Evolutionary conservation across 2,329 filamentous ascomycete genomes (phyloP).

Genomic region (Nigrospora osmanthi): DNA sequence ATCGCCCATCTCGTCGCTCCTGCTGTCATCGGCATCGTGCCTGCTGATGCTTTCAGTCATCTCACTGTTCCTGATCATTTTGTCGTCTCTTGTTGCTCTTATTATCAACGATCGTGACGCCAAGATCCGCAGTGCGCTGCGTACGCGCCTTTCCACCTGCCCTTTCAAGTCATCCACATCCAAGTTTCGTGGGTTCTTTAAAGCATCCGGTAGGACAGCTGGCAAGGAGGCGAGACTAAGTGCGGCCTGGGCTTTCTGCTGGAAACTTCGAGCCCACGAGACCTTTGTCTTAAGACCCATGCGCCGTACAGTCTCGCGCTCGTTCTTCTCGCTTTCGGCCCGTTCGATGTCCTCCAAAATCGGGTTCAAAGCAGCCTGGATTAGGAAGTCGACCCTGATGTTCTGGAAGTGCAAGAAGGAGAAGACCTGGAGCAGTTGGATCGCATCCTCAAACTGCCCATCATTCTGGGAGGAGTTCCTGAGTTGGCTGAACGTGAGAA

Average conservation of each 20-base stretch:
- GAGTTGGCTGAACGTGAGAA: neutral
- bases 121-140: conserved; percentile 1
- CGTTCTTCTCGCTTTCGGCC: neutral
- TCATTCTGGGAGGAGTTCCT: neutral
- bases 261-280: neutral
- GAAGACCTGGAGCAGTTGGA: conserved; percentile 6
- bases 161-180: neutral
- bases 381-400: conserved; percentile 5
- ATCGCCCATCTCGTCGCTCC: neutral
- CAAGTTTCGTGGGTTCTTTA: neutral
- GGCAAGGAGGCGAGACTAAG: neutral
- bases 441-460: conserved; percentile 3
- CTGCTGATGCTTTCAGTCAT: no score
- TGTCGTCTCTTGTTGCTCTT: neutral
- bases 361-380: conserved; percentile 5
- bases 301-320: neutral
- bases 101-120: conserved; percentile 1
- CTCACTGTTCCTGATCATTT: no score
- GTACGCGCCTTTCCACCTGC: conserved; percentile 1
- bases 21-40: neutral
- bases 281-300: neutral
- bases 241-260: neutral
- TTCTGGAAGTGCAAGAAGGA: conserved; percentile 8
- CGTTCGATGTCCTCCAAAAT: neutral
- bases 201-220: neutral